phyloP scores from a whole-genome alignment of 352 stramenopile species.

The Phytophthora aleatoria region DNA sequence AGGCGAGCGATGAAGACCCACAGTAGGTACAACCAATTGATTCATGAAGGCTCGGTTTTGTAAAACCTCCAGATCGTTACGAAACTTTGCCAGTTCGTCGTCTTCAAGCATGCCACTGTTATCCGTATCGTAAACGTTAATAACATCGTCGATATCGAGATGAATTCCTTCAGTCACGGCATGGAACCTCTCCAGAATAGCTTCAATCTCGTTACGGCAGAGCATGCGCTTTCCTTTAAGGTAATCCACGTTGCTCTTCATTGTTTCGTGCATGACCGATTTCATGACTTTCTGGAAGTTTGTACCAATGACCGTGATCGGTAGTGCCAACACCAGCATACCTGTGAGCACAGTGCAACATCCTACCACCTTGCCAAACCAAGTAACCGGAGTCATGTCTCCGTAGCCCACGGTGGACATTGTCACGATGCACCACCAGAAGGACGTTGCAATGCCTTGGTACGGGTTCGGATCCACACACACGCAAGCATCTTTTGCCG shows the following conservation, averaged over 20 bases:
- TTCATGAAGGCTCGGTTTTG: conserved; percentile 68
- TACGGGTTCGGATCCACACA: conserved; percentile 86
- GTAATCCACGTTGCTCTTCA: conserved; percentile 80
- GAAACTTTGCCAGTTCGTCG: conserved; percentile 72
- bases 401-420: conserved; percentile 92
- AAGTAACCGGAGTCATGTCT: conserved; percentile 84
- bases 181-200: conserved; percentile 72
- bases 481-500: conserved; percentile 34
- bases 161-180: conserved; percentile 76
- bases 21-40: conserved; percentile 35
- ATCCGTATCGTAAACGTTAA: conserved; percentile 80
- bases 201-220: conserved; percentile 75
- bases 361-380: conserved; percentile 73
- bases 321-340: conserved; percentile 88
- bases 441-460: conserved; percentile 75
- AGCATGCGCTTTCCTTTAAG: conserved; percentile 76
- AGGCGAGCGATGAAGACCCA: conserved; percentile 15
- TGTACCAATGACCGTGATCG: conserved; percentile 90
- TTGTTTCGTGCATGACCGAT: conserved; percentile 73
- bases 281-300: conserved; percentile 91
- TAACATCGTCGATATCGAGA: conserved; percentile 77
- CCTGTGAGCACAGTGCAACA: conserved; percentile 75
- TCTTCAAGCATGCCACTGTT: conserved; percentile 82
- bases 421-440: conserved; percentile 93
- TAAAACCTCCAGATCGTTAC: conserved; percentile 70